Evolutionary conservation across 2,329 filamentous ascomycete species (phyloP).

Genomic region (Paracoccidioides brasiliensis): DNA sequence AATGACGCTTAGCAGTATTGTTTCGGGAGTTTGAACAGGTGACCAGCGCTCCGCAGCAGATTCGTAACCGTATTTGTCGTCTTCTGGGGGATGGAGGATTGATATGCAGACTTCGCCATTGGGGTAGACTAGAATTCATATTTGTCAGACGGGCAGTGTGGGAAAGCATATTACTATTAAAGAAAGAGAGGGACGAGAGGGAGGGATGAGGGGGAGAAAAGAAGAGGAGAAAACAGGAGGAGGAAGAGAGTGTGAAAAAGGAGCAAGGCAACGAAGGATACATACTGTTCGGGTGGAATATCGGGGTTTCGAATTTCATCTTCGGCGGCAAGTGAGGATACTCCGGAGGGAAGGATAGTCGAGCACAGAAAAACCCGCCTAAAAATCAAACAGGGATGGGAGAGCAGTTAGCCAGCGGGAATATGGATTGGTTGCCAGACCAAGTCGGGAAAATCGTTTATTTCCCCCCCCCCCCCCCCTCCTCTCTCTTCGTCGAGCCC

Average conservation of each 20-base stretch:
- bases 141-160: slow-evolving; percentile 2
- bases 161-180: background rate
- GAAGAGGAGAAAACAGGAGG: slow-evolving; percentile 4
- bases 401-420: background rate
- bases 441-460: too few species aligned
- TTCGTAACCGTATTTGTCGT: slow-evolving; percentile 92
- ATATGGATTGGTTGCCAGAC: too few species aligned
- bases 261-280: slow-evolving; percentile 3
- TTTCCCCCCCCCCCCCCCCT: too few species aligned
- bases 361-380: slow-evolving; percentile 88
- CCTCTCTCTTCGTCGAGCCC: too few species aligned
- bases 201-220: background rate
- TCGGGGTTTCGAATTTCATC: slow-evolving; percentile 71
- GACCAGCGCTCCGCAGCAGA: slow-evolving; percentile 80
- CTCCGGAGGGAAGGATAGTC: slow-evolving; percentile 66
- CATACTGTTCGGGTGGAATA: slow-evolving; percentile 84
- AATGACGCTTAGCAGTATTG: slow-evolving; percentile 82
- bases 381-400: slow-evolving; percentile 2
- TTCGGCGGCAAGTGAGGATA: slow-evolving; percentile 83
- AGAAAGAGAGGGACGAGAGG: background rate
- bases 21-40: slow-evolving; percentile 89
- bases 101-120: slow-evolving; percentile 88
- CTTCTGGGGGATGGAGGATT: slow-evolving; percentile 88
- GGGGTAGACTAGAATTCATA: slow-evolving; percentile 50
- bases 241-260: background rate